A percentile compares a stretch with the other conserved stretches of the same genome.
Conservation (phyloP, 345 rosid genomes). For the Melastoma malabathricum region DNA sequence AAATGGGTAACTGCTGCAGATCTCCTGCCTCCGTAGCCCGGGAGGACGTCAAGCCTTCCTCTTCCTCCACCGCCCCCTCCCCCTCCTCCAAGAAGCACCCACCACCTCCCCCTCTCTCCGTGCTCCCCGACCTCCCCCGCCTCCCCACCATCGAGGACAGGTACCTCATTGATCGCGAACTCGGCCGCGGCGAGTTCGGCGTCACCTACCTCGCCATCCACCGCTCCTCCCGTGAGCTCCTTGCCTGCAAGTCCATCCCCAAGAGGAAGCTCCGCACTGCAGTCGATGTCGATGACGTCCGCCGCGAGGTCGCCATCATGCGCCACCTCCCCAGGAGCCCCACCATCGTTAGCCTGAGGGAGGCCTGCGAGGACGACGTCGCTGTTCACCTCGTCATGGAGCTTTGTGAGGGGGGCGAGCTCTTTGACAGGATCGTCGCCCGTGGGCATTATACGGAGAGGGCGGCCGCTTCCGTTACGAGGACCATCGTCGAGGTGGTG, state of each 20-base stretch:
- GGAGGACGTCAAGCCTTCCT: conserved; percentile 87
- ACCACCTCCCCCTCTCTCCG: conserved; percentile 34
- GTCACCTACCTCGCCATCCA: conserved; percentile 94
- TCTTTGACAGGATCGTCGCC: conserved; percentile 98
- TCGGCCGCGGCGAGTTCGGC: conserved; percentile 98
- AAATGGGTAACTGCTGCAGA: conserved; percentile 99
- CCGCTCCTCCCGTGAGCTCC: conserved; percentile 56
- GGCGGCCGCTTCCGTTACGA: conserved; percentile 83
- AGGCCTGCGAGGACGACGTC: conserved; percentile 91
- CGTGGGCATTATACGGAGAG: conserved; percentile 98
- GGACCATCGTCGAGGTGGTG: conserved; percentile 92
- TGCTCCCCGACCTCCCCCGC: conserved; percentile 41
- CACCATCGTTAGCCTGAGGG: conserved; percentile 81
- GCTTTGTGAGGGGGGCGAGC: conserved; percentile 97
- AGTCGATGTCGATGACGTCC: conserved; percentile 88
- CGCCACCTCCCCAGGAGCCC: conserved; percentile 79
- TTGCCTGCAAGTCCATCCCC: conserved; percentile 92
- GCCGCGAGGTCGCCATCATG: conserved; percentile 97
- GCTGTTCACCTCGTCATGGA: conserved; percentile 99
- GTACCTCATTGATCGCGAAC: conserved; percentile 85
- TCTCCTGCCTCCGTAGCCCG: conserved; percentile 98
- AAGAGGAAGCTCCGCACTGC: conserved; percentile 91
- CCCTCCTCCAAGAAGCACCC: conserved; percentile 36
- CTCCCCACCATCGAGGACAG: conserved; percentile 55
- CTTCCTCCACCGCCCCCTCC: conserved; percentile 48